These are phyloP conservation scores for Metschnikowia hibisci DNA, from an alignment of 805 yeast species.

Conservation along the genomic window DNA sequence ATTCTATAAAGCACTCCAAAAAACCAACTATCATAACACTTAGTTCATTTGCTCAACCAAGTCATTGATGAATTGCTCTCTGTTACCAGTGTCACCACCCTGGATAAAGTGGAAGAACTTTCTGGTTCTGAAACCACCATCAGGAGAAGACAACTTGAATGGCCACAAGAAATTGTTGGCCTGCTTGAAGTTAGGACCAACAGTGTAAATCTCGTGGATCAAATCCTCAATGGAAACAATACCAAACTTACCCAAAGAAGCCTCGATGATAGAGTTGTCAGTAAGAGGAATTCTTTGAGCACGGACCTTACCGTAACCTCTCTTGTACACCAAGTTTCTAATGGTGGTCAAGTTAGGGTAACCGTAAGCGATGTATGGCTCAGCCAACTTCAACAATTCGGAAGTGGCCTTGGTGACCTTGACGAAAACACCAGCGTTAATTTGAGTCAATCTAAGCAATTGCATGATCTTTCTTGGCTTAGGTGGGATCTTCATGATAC, in stretches of 20 bases:
- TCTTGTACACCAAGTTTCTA: constrained; percentile 92
- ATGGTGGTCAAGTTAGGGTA: constrained; percentile 91
- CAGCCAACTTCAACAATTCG: constrained; percentile 89
- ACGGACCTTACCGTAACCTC: constrained; percentile 97
- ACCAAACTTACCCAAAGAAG: constrained; percentile 87
- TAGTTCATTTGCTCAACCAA: constrained; percentile 92
- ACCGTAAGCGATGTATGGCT: constrained; percentile 97
- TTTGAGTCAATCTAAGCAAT: constrained; percentile 88
- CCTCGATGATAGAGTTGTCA: constrained; percentile 87
- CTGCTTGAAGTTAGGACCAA: constrained; percentile 98
- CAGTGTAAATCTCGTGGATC: constrained; percentile 93
- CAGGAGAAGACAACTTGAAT: constrained; percentile 94
- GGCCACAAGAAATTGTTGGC: constrained; percentile 98
- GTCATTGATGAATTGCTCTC: constrained; percentile 93
- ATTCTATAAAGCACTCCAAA: constrained; percentile 7
- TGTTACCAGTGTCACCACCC: constrained; percentile 99
- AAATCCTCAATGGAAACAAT: constrained; percentile 87
- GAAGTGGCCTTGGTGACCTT: constrained; percentile 93
- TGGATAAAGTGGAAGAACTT: constrained; percentile 96
- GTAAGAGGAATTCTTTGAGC: constrained; percentile 89
- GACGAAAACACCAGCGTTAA: constrained; percentile 93
- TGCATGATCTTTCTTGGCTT: constrained; percentile 98
- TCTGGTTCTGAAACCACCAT: constrained; percentile 98
- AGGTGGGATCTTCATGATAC: constrained; percentile 97
- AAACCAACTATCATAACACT: constrained; percentile 22